phyloP scores from a whole-genome alignment of 2,329 filamentous ascomycete genomes.

The Talaromyces sp. region DNA sequence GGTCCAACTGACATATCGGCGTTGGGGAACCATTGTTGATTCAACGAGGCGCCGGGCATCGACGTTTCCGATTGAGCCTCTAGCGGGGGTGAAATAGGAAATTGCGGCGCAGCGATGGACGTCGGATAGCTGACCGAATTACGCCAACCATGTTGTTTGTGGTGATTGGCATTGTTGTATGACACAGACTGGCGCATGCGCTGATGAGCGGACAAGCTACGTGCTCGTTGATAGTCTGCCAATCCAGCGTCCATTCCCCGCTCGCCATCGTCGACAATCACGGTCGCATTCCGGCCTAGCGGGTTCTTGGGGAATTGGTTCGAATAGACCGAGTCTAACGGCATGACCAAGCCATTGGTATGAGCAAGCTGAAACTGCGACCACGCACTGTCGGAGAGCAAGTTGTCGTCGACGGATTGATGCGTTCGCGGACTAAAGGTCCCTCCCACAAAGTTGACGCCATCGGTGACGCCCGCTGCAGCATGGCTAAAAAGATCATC shows the following conservation, averaged over 20 bases:
- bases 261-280: slow-evolving; percentile 36
- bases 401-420: slow-evolving; percentile 38
- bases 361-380: slow-evolving; percentile 37
- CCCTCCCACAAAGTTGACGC: slow-evolving; percentile 31
- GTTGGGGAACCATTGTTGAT: slow-evolving; percentile 28
- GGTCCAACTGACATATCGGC: neutral
- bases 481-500: slow-evolving; percentile 27
- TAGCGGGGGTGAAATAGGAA: slow-evolving; percentile 18
- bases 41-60: slow-evolving; percentile 9
- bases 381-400: slow-evolving; percentile 37
- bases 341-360: slow-evolving; percentile 30
- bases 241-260: slow-evolving; percentile 11
- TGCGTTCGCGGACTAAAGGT: slow-evolving; percentile 38
- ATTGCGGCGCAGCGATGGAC: slow-evolving; percentile 10
- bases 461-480: slow-evolving; percentile 31
- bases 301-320: slow-evolving; percentile 34
- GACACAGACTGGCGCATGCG: slow-evolving; percentile 12
- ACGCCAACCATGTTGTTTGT: slow-evolving; percentile 14
- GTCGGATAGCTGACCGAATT: slow-evolving; percentile 11
- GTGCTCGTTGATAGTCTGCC: slow-evolving; percentile 9
- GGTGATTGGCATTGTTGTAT: slow-evolving; percentile 1
- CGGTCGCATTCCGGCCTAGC: slow-evolving; percentile 26
- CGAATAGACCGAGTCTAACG: slow-evolving; percentile 32
- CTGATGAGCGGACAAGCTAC: slow-evolving; percentile 14
- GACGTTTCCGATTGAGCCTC: slow-evolving; percentile 18